These are phyloP conservation scores for Gossypium mustelinum DNA, from an alignment of 345 rosid species.

Conservation along the genomic window DNA sequence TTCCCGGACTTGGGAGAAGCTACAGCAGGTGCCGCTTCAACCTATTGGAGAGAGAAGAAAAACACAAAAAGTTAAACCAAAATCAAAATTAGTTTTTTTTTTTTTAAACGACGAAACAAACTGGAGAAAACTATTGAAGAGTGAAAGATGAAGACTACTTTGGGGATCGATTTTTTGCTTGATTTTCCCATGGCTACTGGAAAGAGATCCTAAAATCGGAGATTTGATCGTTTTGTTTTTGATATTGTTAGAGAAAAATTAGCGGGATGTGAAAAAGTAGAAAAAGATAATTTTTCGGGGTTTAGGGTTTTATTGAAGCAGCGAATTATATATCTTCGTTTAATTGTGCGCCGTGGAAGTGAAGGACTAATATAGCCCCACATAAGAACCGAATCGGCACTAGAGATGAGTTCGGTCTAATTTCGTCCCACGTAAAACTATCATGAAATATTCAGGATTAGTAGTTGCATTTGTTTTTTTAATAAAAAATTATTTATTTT, in stretches of 20 bases:
- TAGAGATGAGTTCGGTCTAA: too few relatives aligned
- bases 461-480: too few relatives aligned
- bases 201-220: not conserved
- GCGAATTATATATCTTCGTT: too few relatives aligned
- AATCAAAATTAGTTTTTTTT: not conserved
- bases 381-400: too few relatives aligned
- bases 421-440: too few relatives aligned
- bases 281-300: not conserved
- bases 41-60: not conserved
- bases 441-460: too few relatives aligned
- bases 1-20: constrained; percentile 9
- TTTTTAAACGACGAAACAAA: not conserved
- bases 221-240: not conserved
- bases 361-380: too few relatives aligned
- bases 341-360: not conserved
- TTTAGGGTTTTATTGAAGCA: not conserved
- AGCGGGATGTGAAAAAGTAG: not conserved
- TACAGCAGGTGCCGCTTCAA: constrained; percentile 14
- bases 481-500: too few relatives aligned
- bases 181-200: constrained; percentile 7
- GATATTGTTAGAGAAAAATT: not conserved
- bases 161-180: constrained; percentile 7
- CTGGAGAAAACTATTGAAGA: not conserved
- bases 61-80: constrained; percentile 4
- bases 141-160: not conserved